A percentile compares a stretch with the other conserved stretches of the same genome.
Evolutionary conservation across 495 filamentous ascomycete species (phyloP).

Genomic region (Podospora fimiseda): DNA sequence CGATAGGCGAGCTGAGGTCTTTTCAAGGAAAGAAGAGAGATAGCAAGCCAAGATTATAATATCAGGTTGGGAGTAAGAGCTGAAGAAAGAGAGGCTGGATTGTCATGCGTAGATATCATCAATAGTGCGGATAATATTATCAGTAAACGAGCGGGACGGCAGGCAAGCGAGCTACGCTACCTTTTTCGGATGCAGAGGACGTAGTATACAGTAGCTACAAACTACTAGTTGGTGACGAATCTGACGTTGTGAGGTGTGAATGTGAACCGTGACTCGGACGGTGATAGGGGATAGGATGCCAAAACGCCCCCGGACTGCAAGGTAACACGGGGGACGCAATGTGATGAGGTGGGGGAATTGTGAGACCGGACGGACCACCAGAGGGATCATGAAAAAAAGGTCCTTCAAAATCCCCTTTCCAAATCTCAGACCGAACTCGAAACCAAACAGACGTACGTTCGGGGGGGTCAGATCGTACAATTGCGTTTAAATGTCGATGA

Average conservation of each 20-base stretch:
- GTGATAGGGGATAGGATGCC: constrained; percentile 8
- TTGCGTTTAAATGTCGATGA: constrained; percentile 10
- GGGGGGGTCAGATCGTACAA: no score
- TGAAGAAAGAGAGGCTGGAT: not conserved
- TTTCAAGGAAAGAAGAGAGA: not conserved
- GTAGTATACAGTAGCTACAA: not conserved
- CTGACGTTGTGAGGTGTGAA: not conserved
- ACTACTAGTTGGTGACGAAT: no score
- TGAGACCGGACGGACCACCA: constrained; percentile 15
- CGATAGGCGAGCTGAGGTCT: constrained; percentile 10
- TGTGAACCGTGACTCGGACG: not conserved
- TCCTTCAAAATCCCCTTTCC: constrained; percentile 1
- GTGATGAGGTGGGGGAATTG: constrained; percentile 10
- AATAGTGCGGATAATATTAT: constrained; percentile 3
- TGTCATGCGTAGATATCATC: constrained; percentile 2
- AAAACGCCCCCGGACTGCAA: constrained; percentile 12
- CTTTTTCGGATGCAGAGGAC: not conserved
- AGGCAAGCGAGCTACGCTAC: constrained; percentile 3
- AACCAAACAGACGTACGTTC: no score
- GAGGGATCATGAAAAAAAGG: constrained; percentile 2
- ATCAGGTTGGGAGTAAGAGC: not conserved
- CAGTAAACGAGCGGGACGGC: constrained; percentile 1
- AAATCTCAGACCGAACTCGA: constrained; percentile 11
- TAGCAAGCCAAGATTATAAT: not conserved
- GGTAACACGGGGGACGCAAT: constrained; percentile 9